A percentile compares a stretch with the other conserved stretches of the same genome.
Conservation (phyloP, 306 rosid species). For the Cicer arietinum region DNA sequence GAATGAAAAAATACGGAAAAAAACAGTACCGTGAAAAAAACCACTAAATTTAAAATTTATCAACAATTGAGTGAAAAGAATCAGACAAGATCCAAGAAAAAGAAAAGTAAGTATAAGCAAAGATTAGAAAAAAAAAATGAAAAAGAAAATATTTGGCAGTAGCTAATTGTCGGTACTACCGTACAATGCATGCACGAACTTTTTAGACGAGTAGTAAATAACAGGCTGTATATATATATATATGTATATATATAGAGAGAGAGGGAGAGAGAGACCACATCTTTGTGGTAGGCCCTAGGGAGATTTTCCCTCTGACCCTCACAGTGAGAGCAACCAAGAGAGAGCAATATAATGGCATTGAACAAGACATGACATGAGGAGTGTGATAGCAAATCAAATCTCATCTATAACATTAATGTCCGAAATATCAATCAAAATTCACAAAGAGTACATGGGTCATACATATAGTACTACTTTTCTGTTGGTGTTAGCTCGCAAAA, state of each 20-base stretch:
- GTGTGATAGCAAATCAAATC: conserved; percentile 46
- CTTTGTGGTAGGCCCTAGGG: conserved; percentile 50
- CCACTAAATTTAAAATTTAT: not conserved
- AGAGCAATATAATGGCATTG: conserved; percentile 8
- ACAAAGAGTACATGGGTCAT: not conserved
- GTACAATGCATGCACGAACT: conserved; percentile 46
- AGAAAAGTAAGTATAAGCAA: not conserved
- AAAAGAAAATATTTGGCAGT: conserved; percentile 40
- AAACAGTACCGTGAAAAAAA: no score
- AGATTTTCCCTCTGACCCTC: conserved; percentile 51
- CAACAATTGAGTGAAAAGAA: not conserved
- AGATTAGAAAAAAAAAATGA: not conserved
- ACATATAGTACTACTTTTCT: not conserved
- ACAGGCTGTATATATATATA: conserved; percentile 39
- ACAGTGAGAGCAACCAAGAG: conserved; percentile 37
- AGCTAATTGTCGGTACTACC: conserved; percentile 54
- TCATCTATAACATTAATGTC: conserved; percentile 45
- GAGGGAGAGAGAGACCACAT: conserved; percentile 44
- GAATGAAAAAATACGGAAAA: no score
- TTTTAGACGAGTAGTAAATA: conserved; percentile 16
- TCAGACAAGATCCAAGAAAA: not conserved
- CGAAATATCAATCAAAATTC: conserved; percentile 37
- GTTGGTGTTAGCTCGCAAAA: conserved; percentile 26
- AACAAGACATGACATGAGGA: conserved; percentile 40
- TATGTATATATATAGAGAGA: not conserved